A percentile compares a stretch with the other conserved stretches of the same genome.
Conservation (phyloP, 495 filamentous ascomycete species). For the Cercophora newfieldiana region DNA sequence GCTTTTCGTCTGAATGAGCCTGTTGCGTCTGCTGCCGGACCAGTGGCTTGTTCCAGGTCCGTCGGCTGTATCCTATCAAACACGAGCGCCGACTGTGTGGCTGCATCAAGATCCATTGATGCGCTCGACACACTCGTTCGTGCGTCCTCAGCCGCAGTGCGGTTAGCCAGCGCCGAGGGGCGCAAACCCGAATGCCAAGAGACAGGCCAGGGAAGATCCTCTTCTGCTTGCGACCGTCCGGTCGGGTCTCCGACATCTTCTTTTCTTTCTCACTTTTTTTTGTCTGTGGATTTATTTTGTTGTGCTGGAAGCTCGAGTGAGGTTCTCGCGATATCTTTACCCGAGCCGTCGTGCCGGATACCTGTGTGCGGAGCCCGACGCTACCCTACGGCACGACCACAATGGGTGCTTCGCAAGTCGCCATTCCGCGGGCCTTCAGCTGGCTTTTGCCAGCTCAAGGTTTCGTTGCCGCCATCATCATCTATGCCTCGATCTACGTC, state of each 20-base stretch:
- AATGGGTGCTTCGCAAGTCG: conserved; percentile 1
- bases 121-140: neutral
- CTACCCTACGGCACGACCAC: neutral
- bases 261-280: neutral
- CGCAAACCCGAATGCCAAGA: conserved; percentile 6
- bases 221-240: neutral
- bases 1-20: neutral
- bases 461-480: conserved; percentile 21
- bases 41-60: conserved; percentile 4
- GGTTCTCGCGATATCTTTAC: neutral
- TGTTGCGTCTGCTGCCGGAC: neutral
- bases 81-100: neutral
- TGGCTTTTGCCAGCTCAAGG: conserved; percentile 29
- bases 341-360: neutral
- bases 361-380: neutral
- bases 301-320: neutral
- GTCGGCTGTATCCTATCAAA: conserved; percentile 2
- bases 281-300: neutral
- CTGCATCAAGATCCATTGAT: neutral
- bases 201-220: neutral
- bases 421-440: conserved; percentile 20
- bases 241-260: neutral
- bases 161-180: neutral
- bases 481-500: conserved; percentile 30
- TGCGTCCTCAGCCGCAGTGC: conserved; percentile 1